These are phyloP conservation scores for Ilyonectria robusta DNA, from an alignment of 2,329 filamentous ascomycete species.

Conservation along the genomic window DNA sequence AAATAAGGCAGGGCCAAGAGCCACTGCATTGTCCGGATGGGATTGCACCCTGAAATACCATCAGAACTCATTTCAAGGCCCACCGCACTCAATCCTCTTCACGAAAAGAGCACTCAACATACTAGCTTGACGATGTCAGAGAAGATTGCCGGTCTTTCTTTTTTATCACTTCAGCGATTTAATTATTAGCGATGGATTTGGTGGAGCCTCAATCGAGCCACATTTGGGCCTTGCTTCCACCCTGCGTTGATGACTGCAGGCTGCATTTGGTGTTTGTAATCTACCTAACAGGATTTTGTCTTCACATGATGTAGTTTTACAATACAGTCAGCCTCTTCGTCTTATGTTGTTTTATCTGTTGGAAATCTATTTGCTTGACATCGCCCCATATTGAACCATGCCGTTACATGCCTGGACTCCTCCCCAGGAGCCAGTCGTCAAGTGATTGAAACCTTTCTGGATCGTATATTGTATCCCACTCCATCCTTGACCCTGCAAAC, in stretches of 20 bases:
- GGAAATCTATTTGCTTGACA: background rate
- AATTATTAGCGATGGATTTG: constrained; percentile 15
- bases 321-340: background rate
- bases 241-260: constrained; percentile 7
- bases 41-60: background rate
- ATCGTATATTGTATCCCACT: constrained; percentile 2
- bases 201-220: background rate
- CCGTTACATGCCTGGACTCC: constrained; percentile 9
- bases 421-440: constrained; percentile 37
- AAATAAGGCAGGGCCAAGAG: constrained; percentile 25
- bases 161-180: constrained; percentile 5
- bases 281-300: constrained; percentile 27
- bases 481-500: background rate
- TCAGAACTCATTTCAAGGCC: background rate
- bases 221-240: background rate
- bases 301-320: constrained; percentile 4
- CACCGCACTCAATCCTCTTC: background rate
- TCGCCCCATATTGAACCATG: background rate
- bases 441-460: constrained; percentile 32
- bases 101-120: background rate
- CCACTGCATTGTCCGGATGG: background rate
- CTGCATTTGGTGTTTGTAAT: constrained; percentile 24
- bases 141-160: background rate
- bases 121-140: background rate
- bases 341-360: background rate